phyloP scores from a whole-genome alignment of 345 rosid genomes.

The Isatis tinctoria region DNA sequence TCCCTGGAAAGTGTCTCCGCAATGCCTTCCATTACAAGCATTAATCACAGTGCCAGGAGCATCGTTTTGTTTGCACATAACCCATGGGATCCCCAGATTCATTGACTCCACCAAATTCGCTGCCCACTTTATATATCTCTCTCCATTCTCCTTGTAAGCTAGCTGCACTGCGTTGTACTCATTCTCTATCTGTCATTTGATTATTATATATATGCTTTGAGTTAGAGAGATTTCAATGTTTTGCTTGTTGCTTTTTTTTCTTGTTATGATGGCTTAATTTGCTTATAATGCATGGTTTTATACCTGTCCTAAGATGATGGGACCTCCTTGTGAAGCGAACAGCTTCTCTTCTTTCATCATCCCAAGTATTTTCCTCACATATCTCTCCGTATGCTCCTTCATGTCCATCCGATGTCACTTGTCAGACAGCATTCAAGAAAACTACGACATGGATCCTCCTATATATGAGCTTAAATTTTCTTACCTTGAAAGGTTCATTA shows the following conservation, averaged over 20 bases:
- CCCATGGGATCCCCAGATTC: constrained; percentile 77
- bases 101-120: constrained; percentile 49
- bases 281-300: neutral
- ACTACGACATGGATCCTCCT: neutral
- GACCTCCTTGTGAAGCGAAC: constrained; percentile 61
- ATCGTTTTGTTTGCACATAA: constrained; percentile 85
- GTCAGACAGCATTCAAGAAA: neutral
- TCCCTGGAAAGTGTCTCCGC: constrained; percentile 90
- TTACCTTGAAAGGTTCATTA: constrained; percentile 76
- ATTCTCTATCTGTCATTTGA: constrained; percentile 69
- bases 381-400: constrained; percentile 55
- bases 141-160: constrained; percentile 56
- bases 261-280: neutral
- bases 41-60: constrained; percentile 83
- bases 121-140: constrained; percentile 74
- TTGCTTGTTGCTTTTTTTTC: neutral
- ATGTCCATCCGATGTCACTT: neutral
- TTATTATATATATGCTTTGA: neutral
- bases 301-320: constrained; percentile 59
- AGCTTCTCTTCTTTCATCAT: constrained; percentile 42
- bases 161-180: constrained; percentile 71
- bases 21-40: constrained; percentile 94
- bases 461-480: neutral
- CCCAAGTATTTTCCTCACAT: constrained; percentile 40
- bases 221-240: neutral